phyloP scores from a whole-genome alignment of 2,329 filamentous ascomycete genomes.

The Fusarium duplospermum region DNA sequence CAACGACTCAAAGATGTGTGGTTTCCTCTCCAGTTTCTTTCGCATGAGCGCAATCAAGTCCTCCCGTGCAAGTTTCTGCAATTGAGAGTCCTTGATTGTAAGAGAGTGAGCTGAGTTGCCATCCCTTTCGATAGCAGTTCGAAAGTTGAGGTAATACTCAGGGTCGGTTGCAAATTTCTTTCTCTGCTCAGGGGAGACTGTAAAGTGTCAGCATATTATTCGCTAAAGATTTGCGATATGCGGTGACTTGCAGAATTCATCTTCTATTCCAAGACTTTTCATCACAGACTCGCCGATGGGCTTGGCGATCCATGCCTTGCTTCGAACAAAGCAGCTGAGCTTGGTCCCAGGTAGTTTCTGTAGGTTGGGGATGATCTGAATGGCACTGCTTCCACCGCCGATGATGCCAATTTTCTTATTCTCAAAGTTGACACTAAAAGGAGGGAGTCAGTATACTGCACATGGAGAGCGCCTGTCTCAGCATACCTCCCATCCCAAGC shows the following conservation, averaged over 20 bases:
- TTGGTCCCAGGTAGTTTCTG: background rate
- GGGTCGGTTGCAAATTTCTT: background rate
- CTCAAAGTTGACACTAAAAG: background rate
- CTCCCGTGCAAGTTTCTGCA: background rate
- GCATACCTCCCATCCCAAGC: background rate
- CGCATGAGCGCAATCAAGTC: background rate
- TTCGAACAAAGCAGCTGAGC: background rate
- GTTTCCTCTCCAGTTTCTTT: background rate
- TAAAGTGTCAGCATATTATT: background rate
- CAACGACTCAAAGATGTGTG: background rate
- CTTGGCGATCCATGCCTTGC: background rate
- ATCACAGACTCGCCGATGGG: background rate
- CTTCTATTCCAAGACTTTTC: background rate
- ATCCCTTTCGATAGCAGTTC: background rate
- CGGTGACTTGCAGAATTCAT: background rate
- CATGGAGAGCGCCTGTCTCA: accelerated
- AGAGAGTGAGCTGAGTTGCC: background rate
- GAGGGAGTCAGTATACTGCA: background rate
- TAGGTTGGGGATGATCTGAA: conserved; percentile 6
- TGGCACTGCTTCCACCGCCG: conserved; percentile 10
- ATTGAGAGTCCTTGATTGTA: background rate
- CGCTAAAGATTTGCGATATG: background rate
- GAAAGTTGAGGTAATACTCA: background rate
- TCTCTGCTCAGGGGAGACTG: background rate
- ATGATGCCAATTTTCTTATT: conserved; percentile 8